These are phyloP conservation scores for Picea abies DNA, from an alignment of 83 land plant species.

Conservation along the genomic window DNA sequence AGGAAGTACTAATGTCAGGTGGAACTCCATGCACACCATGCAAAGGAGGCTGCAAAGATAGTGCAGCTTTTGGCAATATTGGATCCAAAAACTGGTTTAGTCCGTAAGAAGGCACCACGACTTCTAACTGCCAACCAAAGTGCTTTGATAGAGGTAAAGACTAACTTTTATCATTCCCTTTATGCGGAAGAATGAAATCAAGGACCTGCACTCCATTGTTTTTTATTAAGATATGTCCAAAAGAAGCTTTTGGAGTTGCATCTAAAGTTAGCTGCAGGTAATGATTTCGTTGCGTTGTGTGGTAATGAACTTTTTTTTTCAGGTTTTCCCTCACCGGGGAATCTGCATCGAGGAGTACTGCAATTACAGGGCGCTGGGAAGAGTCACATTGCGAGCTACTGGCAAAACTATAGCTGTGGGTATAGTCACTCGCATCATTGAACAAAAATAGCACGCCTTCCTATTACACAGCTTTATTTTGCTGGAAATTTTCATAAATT, in stretches of 20 bases:
- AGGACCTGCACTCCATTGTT: neutral
- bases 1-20: constrained; percentile 48
- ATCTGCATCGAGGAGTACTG: constrained; percentile 84
- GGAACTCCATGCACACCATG: constrained; percentile 88
- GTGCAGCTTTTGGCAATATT: constrained; percentile 59
- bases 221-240: neutral
- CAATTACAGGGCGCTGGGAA: constrained; percentile 71
- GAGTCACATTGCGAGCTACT: constrained; percentile 64
- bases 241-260: neutral
- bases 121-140: constrained; percentile 82
- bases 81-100: constrained; percentile 80
- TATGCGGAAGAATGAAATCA: neutral
- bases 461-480: neutral
- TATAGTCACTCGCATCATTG: constrained; percentile 51
- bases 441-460: neutral
- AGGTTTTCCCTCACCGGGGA: constrained; percentile 63
- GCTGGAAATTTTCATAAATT: neutral
- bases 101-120: constrained; percentile 71
- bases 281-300: neutral
- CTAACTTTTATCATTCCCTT: no score
- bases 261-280: neutral
- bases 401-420: constrained; percentile 91
- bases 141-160: constrained; percentile 81
- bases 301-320: constrained; percentile 15
- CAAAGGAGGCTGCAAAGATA: constrained; percentile 82